Base-by-base conservation (phyloP, 2,329 filamentous ascomycete species). In the Decorospora gaudefroyi region DNA sequence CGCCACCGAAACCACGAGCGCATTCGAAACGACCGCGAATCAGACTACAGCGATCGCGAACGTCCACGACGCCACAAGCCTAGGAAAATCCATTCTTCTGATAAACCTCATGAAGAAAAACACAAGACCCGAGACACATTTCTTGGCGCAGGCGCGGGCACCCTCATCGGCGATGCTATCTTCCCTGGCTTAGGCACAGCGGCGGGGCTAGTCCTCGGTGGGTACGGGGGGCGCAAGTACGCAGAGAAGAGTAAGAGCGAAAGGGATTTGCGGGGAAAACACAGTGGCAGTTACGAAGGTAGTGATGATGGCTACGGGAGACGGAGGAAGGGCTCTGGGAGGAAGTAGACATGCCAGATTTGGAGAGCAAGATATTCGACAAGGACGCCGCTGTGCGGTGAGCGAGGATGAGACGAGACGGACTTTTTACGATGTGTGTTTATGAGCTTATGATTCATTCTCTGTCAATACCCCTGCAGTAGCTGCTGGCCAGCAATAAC, bases 101-200 rank as follows among this genome's bases (percentile, higher is more conserved):
- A 46, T 9, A 55, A 42, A 36, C 13, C 42, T 1, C 53, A 59
- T 2, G 32, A 47, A 4, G 42, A 51, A 17, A 51, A 55, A 4
- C 59, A 58, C 27, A 66, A 63, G 30, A 55, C 55, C 42, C 54
- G 68, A 12, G 67, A 73, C 22, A 74, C 73, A 0, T 76, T 76
- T 36, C 54, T 76, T 0, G 74, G 74, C 32, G 74, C 73, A 0
- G 72, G 73, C 7, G 73, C 67, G 2, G 74, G 74, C 9, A 73
- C 71, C 4, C 44, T 76, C 2, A 62, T 76, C 1, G 74, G 74
- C 2, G 74, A 76, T 48, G 62, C 59, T 10, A 71, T 76, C 7
- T 74, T 76, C 29, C 74, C 73, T 3, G 73, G 73, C 0, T 44
- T 75, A 2, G 73, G 73, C 3, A 74, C 67, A 1, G 65, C 62